Percentiles rank a stretch among this genome's conserved stretches.
These are phyloP conservation scores for Aureobasidium sp. DNA, from an alignment of 2,329 filamentous ascomycete species.

Conservation along the genomic window DNA sequence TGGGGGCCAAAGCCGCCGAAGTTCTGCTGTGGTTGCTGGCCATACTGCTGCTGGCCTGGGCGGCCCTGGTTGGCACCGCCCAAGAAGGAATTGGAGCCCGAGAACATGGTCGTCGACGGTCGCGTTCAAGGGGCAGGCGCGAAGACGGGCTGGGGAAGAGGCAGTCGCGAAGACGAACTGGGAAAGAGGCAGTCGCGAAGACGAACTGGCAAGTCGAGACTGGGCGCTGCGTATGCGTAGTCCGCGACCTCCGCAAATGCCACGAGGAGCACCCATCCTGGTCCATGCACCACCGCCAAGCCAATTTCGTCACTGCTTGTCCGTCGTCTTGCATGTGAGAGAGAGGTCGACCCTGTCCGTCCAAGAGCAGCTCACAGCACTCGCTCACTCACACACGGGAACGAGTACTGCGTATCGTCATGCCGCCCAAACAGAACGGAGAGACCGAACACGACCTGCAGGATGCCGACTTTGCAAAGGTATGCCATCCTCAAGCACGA, in stretches of 20 bases:
- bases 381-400: too few species aligned
- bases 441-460: not conserved
- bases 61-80: conserved; percentile 69
- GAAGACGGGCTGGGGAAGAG: not conserved
- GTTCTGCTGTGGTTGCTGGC: conserved; percentile 31
- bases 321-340: not conserved
- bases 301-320: not conserved
- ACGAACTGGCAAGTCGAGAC: not conserved
- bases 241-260: not conserved
- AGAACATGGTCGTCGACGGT: conserved; percentile 59
- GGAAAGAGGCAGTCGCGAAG: not conserved
- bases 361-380: too few species aligned
- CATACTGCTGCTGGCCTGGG: conserved; percentile 46
- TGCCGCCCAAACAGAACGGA: conserved; percentile 3
- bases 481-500: not conserved
- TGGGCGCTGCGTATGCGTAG: not conserved
- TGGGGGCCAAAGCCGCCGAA: conserved; percentile 41
- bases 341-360: not conserved
- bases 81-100: conserved; percentile 76
- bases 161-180: not conserved
- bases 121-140: too few species aligned
- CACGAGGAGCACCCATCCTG: not conserved
- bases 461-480: conserved; percentile 18
- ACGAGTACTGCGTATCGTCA: too few species aligned
- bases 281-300: not conserved